phyloP scores from a whole-genome alignment of 2,329 filamentous ascomycete species.

The Didymella lethalis region DNA sequence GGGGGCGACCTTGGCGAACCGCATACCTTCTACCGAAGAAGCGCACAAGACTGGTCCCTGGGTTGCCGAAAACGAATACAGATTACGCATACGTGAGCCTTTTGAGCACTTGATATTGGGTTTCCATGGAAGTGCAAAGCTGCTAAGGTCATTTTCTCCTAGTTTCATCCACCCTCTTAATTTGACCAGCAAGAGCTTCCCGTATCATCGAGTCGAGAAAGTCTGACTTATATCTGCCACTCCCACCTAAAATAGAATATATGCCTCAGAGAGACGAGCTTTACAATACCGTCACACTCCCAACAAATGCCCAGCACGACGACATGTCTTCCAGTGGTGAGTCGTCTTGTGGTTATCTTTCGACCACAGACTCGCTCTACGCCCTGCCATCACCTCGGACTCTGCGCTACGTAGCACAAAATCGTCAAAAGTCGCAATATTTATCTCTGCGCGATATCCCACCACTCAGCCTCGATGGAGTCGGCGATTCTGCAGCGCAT shows the following conservation, averaged over 20 bases:
- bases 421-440: not conserved
- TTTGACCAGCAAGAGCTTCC: not conserved
- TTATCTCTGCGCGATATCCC: not conserved
- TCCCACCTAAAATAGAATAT: not conserved
- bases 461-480: not conserved
- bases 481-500: not conserved
- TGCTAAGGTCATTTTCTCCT: not conserved
- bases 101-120: too few relatives aligned
- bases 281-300: not conserved
- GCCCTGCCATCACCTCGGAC: not conserved
- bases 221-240: not conserved
- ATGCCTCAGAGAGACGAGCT: not conserved
- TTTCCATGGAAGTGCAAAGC: not conserved
- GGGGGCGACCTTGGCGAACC: slow-evolving; percentile 7
- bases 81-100: not conserved
- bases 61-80: not conserved
- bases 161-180: not conserved
- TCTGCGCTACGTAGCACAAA: not conserved
- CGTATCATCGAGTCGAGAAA: not conserved
- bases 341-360: not conserved
- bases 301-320: not conserved
- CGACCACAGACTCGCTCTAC: not conserved
- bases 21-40: not conserved
- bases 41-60: not conserved
- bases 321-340: not conserved